These are phyloP conservation scores for Penicillium psychrofluorescens DNA, from an alignment of 495 filamentous ascomycete genomes.

Conservation along the genomic window DNA sequence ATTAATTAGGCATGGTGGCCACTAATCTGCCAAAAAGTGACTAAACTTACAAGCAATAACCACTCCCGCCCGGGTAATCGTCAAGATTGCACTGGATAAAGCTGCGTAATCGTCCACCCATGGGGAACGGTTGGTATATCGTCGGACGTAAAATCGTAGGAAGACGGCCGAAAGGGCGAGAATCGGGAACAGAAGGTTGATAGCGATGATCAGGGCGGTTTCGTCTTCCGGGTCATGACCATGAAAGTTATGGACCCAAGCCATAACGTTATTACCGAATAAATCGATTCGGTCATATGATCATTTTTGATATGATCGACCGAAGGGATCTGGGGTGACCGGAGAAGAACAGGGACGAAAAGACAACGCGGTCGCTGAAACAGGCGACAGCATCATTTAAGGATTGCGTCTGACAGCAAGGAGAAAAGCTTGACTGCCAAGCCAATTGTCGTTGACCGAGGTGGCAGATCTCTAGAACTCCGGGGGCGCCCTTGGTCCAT, in stretches of 20 bases:
- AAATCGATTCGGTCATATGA: not conserved
- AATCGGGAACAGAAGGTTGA: slow-evolving; percentile 13
- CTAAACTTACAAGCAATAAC: slow-evolving; percentile 18
- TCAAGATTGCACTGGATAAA: slow-evolving; percentile 14
- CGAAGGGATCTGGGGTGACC: too few relatives aligned
- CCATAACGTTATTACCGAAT: slow-evolving; percentile 9
- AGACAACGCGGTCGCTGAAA: too few relatives aligned
- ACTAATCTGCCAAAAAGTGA: not conserved
- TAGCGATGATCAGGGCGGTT: slow-evolving; percentile 11
- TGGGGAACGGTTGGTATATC: slow-evolving; percentile 6
- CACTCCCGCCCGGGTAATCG: slow-evolving; percentile 11
- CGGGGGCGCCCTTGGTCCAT: too few relatives aligned
- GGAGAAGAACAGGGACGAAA: too few relatives aligned
- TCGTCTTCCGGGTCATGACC: slow-evolving; percentile 13
- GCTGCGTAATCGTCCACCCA: slow-evolving; percentile 25
- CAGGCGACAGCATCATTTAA: too few relatives aligned
- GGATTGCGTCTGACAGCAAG: too few relatives aligned
- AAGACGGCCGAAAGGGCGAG: slow-evolving; percentile 14
- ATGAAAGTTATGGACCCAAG: slow-evolving; percentile 26
- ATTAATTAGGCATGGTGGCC: not conserved
- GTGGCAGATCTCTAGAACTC: too few relatives aligned
- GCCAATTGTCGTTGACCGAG: too few relatives aligned
- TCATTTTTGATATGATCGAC: not conserved
- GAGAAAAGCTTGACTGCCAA: too few relatives aligned
- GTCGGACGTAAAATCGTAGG: slow-evolving; percentile 17